Conservation (phyloP, 495 filamentous ascomycete species). For the Amniculicola lignicola region DNA sequence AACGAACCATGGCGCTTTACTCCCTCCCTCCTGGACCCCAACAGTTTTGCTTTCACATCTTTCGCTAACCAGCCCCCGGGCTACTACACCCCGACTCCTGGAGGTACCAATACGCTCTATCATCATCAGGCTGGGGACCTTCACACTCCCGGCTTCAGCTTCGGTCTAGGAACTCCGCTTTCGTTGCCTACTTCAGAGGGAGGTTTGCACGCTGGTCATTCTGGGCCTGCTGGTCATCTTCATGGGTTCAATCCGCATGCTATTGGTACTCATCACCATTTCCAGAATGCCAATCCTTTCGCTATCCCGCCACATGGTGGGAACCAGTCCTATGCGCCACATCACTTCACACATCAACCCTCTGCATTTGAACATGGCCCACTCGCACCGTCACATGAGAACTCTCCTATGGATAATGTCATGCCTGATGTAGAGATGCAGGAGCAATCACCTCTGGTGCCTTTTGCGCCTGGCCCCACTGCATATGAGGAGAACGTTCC, state of each 20-base stretch:
- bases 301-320: conserved; percentile 49
- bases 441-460: conserved; percentile 39
- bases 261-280: conserved; percentile 62
- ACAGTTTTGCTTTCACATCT: conserved; percentile 70
- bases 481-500: conserved; percentile 31
- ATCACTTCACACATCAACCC: conserved; percentile 73
- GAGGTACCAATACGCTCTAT: conserved; percentile 75
- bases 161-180: conserved; percentile 79
- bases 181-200: conserved; percentile 69
- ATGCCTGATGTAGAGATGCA: conserved; percentile 44
- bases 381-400: conserved; percentile 63
- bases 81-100: conserved; percentile 86
- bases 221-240: conserved; percentile 48
- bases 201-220: conserved; percentile 52
- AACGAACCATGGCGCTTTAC: conserved; percentile 82
- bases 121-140: conserved; percentile 85
- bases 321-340: conserved; percentile 67
- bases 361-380: conserved; percentile 63
- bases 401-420: conserved; percentile 57
- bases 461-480: conserved; percentile 40
- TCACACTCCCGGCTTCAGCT: conserved; percentile 72
- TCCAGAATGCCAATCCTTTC: conserved; percentile 73
- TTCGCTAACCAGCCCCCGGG: conserved; percentile 76
- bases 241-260: conserved; percentile 54
- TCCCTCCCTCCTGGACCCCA: conserved; percentile 80